Evolutionary conservation across 2,329 filamentous ascomycete genomes (phyloP).

Genomic region (Sporothrix luriei): DNA sequence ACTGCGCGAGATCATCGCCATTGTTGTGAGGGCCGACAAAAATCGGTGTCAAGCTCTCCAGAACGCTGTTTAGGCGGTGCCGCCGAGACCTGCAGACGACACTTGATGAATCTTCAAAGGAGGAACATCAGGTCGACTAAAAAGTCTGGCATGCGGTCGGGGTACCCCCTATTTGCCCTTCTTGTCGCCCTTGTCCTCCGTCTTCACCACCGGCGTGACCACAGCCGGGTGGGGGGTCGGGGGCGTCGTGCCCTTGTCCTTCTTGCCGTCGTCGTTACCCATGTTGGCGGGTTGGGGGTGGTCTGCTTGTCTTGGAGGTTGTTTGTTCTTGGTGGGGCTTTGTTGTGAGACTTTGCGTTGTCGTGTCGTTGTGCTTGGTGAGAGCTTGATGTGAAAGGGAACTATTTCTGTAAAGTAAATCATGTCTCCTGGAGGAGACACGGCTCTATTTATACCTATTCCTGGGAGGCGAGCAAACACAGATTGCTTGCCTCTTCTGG

Average conservation of each 20-base stretch:
- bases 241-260: neutral
- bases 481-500: neutral
- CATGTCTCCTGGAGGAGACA: neutral
- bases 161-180: neutral
- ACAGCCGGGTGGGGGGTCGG: neutral
- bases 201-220: neutral
- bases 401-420: too few species aligned
- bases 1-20: neutral
- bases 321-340: too few species aligned
- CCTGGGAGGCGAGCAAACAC: neutral
- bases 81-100: neutral
- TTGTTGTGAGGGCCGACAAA: neutral
- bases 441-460: slow-evolving; percentile 4
- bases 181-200: neutral
- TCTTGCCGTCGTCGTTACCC: neutral
- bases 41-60: neutral
- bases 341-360: neutral
- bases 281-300: neutral
- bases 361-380: neutral
- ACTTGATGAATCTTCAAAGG: neutral
- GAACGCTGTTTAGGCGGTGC: neutral
- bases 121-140: neutral
- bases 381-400: neutral
- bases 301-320: neutral
- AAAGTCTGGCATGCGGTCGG: neutral